Conservation (phyloP, 768 basidiomycete species). For the Suillus plorans region DNA sequence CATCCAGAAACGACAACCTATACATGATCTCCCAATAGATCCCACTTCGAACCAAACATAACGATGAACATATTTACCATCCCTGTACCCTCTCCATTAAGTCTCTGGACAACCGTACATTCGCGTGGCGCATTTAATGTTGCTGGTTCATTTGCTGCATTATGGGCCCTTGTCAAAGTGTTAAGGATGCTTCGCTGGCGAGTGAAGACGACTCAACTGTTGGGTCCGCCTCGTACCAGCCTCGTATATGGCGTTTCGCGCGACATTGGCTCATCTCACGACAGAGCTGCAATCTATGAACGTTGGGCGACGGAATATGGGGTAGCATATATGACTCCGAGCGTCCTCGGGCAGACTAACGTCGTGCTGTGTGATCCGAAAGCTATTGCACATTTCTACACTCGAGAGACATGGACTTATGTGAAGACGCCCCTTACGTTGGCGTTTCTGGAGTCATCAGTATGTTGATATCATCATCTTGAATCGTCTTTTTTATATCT, state of each 20-base stretch:
- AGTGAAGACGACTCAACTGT: slow-evolving; percentile 14
- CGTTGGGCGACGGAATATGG: slow-evolving; percentile 23
- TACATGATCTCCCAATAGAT: background rate
- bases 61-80: background rate
- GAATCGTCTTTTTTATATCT: background rate
- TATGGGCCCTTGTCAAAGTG: background rate
- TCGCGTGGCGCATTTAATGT: background rate
- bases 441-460: slow-evolving; percentile 27
- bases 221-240: slow-evolving; percentile 19
- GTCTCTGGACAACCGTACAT: background rate
- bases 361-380: slow-evolving; percentile 41
- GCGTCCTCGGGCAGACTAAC: slow-evolving; percentile 10
- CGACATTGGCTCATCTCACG: background rate
- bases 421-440: slow-evolving; percentile 36
- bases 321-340: slow-evolving; percentile 15
- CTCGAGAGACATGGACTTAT: slow-evolving; percentile 34
- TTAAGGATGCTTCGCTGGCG: background rate
- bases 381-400: slow-evolving; percentile 48
- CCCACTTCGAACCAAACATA: background rate
- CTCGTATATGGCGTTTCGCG: slow-evolving; percentile 19
- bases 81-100: background rate
- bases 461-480: slow-evolving; percentile 2
- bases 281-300: slow-evolving; percentile 18
- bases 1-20: background rate
- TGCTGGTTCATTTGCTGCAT: background rate